Base-by-base conservation (phyloP, 768 basidiomycete genomes). In the Pulveroboletus sp. region DNA sequence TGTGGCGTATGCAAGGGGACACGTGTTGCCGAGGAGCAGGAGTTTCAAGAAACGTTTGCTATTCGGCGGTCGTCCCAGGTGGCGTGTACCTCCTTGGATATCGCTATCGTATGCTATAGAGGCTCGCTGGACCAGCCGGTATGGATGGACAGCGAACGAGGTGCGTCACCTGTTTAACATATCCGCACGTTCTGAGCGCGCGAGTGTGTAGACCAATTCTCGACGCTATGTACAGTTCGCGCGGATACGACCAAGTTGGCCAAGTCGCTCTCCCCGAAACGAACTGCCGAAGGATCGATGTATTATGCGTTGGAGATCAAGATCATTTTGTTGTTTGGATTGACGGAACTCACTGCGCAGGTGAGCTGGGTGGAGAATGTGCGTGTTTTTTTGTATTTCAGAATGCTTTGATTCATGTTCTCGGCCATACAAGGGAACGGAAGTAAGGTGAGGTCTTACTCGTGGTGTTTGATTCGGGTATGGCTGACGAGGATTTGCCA, bases 311-410 rank as follows among this genome's bases (percentile, higher is more conserved):
- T 66, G 35, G 66, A 67, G 14, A 51, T 67, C 41, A 64, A 62
- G 12, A 50, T 81, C 6, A 64, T 81, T 9, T 51, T 82, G 21
- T 60, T 75, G 8, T 79, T 82, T 47, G 80, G 80, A 5, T 53
- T 76, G 39, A 80, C 78, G 3, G 80, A 81, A 50, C 58, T 81
- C 51, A 73, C 70, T 49, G 79, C 78, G 0, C 75, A 78, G 40
- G 70, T 81, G 40, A 65, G 69, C 21, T 82, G 80, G 79, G 61
- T 67, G 52, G 76, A 79, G 34, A 68, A 73, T 42, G 77, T 78
- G 64, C 20, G 72, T 73, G 6, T 21, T 20, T 19, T 12, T 33
- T 2, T 17, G 19, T 2, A 16, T 17, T 1, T 14, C 14, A 17
- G 23, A n/a, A n/a, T 20, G 16, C 16, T 16, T n/a, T 8, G 43